Base-by-base conservation (phyloP, 164 flowering plant species). In the Hamamelis virginiana region DNA sequence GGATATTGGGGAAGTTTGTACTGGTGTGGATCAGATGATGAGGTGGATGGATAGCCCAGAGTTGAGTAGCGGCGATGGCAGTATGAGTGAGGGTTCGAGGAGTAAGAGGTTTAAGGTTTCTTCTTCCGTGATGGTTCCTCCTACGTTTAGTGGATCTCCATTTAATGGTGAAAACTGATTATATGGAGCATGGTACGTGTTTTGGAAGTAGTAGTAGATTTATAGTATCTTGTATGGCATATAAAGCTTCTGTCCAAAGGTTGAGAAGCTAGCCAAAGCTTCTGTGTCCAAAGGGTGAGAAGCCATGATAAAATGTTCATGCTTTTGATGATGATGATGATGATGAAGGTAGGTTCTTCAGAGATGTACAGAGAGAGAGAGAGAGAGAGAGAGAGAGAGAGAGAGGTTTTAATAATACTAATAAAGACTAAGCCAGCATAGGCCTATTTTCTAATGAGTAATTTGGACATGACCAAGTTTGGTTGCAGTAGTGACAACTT, bases 51-150 rank as follows among this genome's bases (percentile, higher is more conserved):
- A 72, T 66, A 74, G 78, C 25, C 78, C 83, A 1, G 84, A 81
- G 1, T 11, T 41, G 8, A 59, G 53, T 48, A 50, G n/a, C n/a
- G n/a, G n/a, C n/a, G n/a, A 65, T 27, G 38, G 10, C 22, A 23
- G 59, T 21, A 55, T n/a, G 4, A 28, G 59, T n/a, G 70, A 74
- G 55, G 72, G 59, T 22, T 60, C 81, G 8, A 80, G 82, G 66
- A 83, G 87, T 63, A 90, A 86, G 69, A 85, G 91, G 81, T 83
- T 82, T 21, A 90, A 84, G 87, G 92, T 90, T 74, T 85, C 91
- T 55, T 88, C 96, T 62, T 90, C 96, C 0, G 83, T 88, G 33
- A 23, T 90, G 23, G 87, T 90, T 68, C 96, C 96, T 76, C 86
- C 92, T 26, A 85, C 85, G 1, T 88, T 90, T 61, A 81, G 82